phyloP scores from a whole-genome alignment of 306 rosid species.

The Senna siamea region DNA sequence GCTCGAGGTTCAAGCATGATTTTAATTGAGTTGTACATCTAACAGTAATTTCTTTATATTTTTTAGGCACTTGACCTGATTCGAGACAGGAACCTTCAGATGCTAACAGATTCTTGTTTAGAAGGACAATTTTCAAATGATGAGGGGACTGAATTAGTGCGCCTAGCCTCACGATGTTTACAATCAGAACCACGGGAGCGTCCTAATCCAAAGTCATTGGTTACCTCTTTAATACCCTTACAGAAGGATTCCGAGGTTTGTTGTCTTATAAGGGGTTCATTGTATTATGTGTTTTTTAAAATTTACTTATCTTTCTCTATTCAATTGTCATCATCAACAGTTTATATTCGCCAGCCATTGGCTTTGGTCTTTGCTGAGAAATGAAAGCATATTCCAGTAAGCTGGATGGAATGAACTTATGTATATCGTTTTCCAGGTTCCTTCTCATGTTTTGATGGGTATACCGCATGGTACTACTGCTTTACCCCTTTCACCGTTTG shows the following conservation, averaged over 20 bases:
- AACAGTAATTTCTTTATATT: constrained; percentile 32
- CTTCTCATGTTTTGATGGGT: constrained; percentile 91
- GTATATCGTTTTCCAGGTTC: constrained; percentile 62
- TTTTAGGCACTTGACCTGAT: constrained; percentile 93
- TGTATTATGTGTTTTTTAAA: constrained; percentile 16
- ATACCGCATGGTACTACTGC: constrained; percentile 64
- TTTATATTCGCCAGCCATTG: constrained; percentile 3
- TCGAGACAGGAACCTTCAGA: constrained; percentile 84
- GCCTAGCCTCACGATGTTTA: constrained; percentile 88
- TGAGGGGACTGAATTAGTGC: constrained; percentile 91
- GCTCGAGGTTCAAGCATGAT: neutral
- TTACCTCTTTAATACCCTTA: constrained; percentile 81
- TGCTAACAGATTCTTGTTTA: constrained; percentile 91
- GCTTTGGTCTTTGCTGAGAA: constrained; percentile 29
- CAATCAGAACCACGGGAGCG: constrained; percentile 96
- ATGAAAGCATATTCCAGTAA: constrained; percentile 26
- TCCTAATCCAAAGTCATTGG: constrained; percentile 86
- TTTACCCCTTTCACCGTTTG: constrained; percentile 73
- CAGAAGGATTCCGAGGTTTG: constrained; percentile 92
- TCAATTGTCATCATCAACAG: constrained; percentile 12
- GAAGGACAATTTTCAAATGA: constrained; percentile 91
- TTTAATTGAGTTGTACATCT: constrained; percentile 37
- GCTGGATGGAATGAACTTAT: constrained; percentile 43
- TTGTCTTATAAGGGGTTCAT: constrained; percentile 24
- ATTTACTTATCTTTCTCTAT: neutral